Conservation (phyloP, 805 yeast genomes). For the Candida chilensis region DNA sequence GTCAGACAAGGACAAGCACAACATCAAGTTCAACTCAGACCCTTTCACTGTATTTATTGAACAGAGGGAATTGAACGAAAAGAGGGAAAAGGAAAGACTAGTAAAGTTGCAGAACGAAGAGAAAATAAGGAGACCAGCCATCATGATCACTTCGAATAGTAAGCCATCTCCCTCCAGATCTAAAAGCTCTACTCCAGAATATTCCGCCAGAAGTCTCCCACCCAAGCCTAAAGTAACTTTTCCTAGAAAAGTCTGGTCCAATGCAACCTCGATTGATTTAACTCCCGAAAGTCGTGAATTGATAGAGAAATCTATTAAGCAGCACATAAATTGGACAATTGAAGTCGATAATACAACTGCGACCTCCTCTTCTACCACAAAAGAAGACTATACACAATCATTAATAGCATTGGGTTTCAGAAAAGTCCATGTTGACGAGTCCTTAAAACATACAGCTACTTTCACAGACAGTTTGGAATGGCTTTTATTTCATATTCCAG, state of each 20-base stretch:
- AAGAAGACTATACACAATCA: too few relatives aligned
- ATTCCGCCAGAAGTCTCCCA: conserved; percentile 1
- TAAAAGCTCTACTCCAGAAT: conserved; percentile 2
- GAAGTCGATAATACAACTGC: too few relatives aligned
- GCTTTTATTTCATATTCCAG: conserved; percentile 85
- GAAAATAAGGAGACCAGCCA: conserved; percentile 38
- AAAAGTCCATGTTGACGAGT: conserved; percentile 58
- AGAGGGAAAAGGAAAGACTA: conserved; percentile 35
- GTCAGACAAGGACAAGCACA: conserved; percentile 37
- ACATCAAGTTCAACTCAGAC: conserved; percentile 50
- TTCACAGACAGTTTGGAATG: conserved; percentile 56
- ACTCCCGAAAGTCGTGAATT: conserved; percentile 51
- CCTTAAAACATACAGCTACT: conserved; percentile 45
- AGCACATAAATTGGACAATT: conserved; percentile 56
- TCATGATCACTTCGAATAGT: conserved; percentile 25
- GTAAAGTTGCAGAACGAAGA: conserved; percentile 37
- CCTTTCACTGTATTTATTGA: conserved; percentile 72
- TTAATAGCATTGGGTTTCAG: conserved; percentile 81
- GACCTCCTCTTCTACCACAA: too few relatives aligned
- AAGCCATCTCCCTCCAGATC: too few relatives aligned
- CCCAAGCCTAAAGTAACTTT: conserved; percentile 14
- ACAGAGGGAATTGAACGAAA: conserved; percentile 33
- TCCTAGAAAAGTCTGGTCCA: conserved; percentile 59
- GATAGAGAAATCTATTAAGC: conserved; percentile 53
- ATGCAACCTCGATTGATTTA: conserved; percentile 60